Base-by-base conservation (phyloP, 495 filamentous ascomycete genomes). In the Penicillium tannophilum region DNA sequence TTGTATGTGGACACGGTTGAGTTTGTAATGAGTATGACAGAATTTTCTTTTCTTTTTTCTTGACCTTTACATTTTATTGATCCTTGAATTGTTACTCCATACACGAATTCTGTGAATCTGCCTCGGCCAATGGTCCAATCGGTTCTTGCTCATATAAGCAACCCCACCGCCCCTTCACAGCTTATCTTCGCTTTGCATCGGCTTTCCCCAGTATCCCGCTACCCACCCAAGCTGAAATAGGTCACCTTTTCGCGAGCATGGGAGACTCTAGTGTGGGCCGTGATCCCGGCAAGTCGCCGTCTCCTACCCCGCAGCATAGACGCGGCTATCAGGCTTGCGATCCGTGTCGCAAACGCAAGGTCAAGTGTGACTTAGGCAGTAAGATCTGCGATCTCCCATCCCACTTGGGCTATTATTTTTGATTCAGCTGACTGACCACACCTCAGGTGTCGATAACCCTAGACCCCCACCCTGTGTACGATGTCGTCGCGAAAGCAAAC, bases 401-500 rank as follows among this genome's bases (percentile, higher is more conserved):
- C 46, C 46, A 49, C 46, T 49, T 49, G 11, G 24, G 46, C 30
- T 26, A 23, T 52, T 24, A 26, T 52, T 36, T 23, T 41, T 36
- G 16, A 3, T 30, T 26, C 31, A 30, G 46, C 58, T 52, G 60
- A 54, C 63, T 64, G 49, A 59, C 55, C 56, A 50, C 54, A 49
- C 39, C 12, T 26, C 55, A 81, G 78, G 76, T 59, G 93, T 98
- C 65, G 94, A 98, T 75, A 89, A 93, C 59, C 94, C 94, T 35
- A 87, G 92, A 69, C 90, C 93, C 60, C 94, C 94, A 43, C 95
- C 95, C 1, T 98, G 94, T 67, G 90, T 93, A 58, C 86, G 94
- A 69, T 98, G 94, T 73, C 87, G 91, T 24, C 86, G 94, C 58
- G 94, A 98, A 76, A 82, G 86, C 76, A 96, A 96, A 75, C 88